These are phyloP conservation scores for Tagetes erecta DNA, from an alignment of 129 eudicot species.

Conservation along the genomic window DNA sequence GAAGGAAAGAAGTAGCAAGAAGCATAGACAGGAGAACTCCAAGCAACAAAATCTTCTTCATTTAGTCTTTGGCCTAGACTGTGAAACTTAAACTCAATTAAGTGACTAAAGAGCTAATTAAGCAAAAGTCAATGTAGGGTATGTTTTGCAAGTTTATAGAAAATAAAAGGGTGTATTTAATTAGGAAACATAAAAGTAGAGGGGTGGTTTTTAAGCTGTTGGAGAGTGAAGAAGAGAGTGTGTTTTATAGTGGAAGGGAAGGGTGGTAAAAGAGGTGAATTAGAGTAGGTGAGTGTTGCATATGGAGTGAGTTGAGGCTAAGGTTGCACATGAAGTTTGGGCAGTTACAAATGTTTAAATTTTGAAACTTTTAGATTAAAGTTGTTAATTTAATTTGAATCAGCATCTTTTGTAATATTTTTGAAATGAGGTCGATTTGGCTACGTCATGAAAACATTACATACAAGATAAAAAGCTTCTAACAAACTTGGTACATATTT, in stretches of 20 bases:
- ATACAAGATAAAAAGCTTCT: too few species aligned
- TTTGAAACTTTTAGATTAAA: background rate
- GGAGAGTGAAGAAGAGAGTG: constrained; percentile 23
- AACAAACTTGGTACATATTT: too few species aligned
- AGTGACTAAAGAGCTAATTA: constrained; percentile 13
- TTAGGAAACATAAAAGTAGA: constrained; percentile 19
- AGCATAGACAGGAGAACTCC: constrained; percentile 37
- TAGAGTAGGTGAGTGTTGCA: constrained; percentile 40
- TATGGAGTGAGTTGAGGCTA: constrained; percentile 34
- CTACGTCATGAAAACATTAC: too few species aligned
- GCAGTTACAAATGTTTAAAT: background rate
- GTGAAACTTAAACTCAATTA: constrained; percentile 5
- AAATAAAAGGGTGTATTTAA: constrained; percentile 6
- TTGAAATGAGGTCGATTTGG: too few species aligned
- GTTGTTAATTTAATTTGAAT: too few species aligned
- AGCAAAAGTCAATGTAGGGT: background rate
- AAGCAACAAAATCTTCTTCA: constrained; percentile 34
- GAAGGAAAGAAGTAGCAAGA: constrained; percentile 23
- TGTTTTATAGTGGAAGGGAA: constrained; percentile 29
- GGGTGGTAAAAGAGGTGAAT: constrained; percentile 40
- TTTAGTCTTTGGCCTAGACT: background rate
- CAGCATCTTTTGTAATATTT: too few species aligned
- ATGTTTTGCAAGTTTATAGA: constrained; percentile 21
- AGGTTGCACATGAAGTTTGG: constrained; percentile 38
- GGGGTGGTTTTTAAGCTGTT: constrained; percentile 19